phyloP scores from a whole-genome alignment of 163 green algal species.

The Scenedesmus sp. region DNA sequence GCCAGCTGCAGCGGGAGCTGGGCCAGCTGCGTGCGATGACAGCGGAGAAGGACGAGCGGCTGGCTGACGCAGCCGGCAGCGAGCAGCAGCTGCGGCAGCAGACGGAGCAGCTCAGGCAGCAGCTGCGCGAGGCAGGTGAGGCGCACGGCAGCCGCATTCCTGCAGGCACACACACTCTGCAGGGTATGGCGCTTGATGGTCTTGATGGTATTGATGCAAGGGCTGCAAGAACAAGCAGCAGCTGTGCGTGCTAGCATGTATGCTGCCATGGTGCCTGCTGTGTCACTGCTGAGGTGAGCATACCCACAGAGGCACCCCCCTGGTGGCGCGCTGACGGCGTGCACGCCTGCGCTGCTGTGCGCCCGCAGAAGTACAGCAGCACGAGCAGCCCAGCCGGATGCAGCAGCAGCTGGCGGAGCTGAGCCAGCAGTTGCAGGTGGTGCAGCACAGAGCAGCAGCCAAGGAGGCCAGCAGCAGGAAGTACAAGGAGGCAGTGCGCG shows the following conservation, averaged over 20 bases:
- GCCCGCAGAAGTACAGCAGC: slow-evolving; percentile 4
- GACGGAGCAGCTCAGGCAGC: slow-evolving; percentile 42
- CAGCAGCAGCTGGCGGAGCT: slow-evolving; percentile 59
- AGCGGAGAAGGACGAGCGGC: slow-evolving; percentile 48
- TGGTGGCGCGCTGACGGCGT: not conserved
- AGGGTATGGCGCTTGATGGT: not conserved
- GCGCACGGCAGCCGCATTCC: not conserved
- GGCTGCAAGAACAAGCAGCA: not conserved
- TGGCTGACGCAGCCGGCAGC: not conserved
- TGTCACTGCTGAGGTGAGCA: not conserved
- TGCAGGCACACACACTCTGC: not conserved
- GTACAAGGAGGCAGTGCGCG: slow-evolving; percentile 79
- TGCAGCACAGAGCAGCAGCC: slow-evolving; percentile 62
- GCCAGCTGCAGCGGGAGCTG: slow-evolving; percentile 41
- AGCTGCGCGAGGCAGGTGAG: slow-evolving; percentile 31
- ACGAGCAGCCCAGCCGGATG: slow-evolving; percentile 10
- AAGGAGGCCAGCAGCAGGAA: slow-evolving; percentile 70
- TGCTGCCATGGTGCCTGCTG: not conserved
- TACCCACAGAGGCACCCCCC: too few relatives aligned
- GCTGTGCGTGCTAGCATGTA: not conserved
- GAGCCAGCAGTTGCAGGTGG: slow-evolving; percentile 62
- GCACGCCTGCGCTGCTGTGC: not conserved
- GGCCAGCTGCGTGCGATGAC: slow-evolving; percentile 35
- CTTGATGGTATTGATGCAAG: not conserved
- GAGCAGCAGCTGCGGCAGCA: slow-evolving; percentile 49